Conservation (phyloP, 305 asterid species). For the Fraxinus baroniana region DNA sequence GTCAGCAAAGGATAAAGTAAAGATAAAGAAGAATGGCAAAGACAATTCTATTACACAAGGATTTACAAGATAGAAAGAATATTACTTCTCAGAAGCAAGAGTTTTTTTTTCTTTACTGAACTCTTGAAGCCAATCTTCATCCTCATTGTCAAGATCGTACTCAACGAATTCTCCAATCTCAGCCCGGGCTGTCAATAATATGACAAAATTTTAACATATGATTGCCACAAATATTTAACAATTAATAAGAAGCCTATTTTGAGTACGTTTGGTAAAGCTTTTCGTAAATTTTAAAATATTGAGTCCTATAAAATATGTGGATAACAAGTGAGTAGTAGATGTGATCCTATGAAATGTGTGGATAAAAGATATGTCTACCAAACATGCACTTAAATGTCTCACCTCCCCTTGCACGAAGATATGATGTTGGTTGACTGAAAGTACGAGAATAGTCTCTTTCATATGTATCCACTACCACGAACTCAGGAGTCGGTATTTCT, state of each 20-base stretch:
- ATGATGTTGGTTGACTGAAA: conserved; percentile 81
- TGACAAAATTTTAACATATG: conserved; percentile 16
- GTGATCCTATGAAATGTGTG: not conserved
- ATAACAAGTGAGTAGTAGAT: not conserved
- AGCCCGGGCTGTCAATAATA: conserved; percentile 73
- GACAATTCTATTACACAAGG: conserved; percentile 17
- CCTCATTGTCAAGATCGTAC: conserved; percentile 98
- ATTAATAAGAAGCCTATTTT: conserved; percentile 17
- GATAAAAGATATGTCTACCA: not conserved
- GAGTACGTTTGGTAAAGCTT: not conserved
- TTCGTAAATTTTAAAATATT: not conserved
- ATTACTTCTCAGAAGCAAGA: conserved; percentile 78
- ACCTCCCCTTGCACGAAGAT: conserved; percentile 98
- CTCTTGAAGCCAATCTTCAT: conserved; percentile 95
- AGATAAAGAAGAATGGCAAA: conserved; percentile 1
- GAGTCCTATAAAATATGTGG: not conserved
- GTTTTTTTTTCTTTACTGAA: conserved; percentile 70
- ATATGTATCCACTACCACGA: conserved; percentile 85
- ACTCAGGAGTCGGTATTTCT: conserved; percentile 97
- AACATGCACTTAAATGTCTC: conserved; percentile 25
- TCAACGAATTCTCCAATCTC: conserved; percentile 98
- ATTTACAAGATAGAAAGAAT: conserved; percentile 27
- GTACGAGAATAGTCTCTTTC: conserved; percentile 96
- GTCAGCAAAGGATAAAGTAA: conserved; percentile 10
- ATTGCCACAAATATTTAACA: conserved; percentile 14